Percentiles rank a stretch among this genome's conserved stretches.
phyloP scores from a whole-genome alignment of 179 eudicot genomes.

The Silene noctiflora region DNA sequence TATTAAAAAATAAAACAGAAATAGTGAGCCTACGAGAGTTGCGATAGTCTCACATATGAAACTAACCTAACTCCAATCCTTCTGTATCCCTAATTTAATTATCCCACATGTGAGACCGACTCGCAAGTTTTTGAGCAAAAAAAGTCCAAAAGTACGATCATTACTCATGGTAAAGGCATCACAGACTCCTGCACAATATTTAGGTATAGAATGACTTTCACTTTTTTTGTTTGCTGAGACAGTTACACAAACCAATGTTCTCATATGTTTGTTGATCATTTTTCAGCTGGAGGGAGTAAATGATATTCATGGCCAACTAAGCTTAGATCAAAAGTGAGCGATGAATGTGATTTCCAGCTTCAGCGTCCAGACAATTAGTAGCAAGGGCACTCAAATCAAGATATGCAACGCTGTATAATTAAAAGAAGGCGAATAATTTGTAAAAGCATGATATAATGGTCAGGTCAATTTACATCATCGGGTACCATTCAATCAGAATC shows the following conservation, averaged over 20 bases:
- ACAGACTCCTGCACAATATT: neutral
- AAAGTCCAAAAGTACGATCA: neutral
- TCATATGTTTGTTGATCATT: neutral
- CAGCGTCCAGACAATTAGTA: neutral
- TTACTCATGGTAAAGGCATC: neutral
- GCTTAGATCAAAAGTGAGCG: neutral
- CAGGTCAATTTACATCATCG: neutral
- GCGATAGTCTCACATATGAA: too few relatives aligned
- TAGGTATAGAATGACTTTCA: too few relatives aligned
- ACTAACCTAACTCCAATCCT: too few relatives aligned
- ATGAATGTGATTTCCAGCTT: neutral
- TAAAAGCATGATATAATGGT: neutral
- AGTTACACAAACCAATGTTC: neutral
- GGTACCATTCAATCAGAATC: neutral
- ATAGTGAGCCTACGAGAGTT: too few relatives aligned
- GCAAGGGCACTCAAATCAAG: slow-evolving; percentile 1
- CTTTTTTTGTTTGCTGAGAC: neutral
- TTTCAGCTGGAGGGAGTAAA: neutral
- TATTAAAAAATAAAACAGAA: too few relatives aligned
- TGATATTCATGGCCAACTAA: slow-evolving; percentile 2
- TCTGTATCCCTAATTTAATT: too few relatives aligned
- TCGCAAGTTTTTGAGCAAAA: too few relatives aligned
- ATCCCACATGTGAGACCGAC: too few relatives aligned
- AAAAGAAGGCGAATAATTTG: neutral
- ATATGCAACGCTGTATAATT: neutral